Evolutionary conservation across 2,329 filamentous ascomycete genomes (phyloP).

Genomic region (Fusarium begoniae): DNA sequence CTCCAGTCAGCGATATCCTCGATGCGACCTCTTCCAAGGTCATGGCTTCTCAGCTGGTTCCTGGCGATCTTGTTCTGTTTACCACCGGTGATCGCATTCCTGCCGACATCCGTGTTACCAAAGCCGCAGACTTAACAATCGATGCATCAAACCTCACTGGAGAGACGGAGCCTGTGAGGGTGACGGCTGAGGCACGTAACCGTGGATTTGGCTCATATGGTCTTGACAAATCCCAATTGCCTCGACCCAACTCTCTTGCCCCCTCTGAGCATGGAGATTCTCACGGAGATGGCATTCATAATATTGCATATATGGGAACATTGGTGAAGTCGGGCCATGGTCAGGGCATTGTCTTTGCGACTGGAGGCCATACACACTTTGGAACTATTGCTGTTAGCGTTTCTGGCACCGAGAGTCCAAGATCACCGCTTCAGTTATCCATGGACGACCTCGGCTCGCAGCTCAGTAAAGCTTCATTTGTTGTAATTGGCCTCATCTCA

Average conservation of each 20-base stretch:
- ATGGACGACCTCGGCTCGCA: conserved; percentile 99
- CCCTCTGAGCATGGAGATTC: conserved; percentile 67
- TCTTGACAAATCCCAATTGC: conserved; percentile 43
- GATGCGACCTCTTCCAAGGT: conserved; percentile 84
- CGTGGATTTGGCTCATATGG: conserved; percentile 43
- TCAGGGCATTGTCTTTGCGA: conserved; percentile 96
- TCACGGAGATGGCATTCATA: conserved; percentile 75
- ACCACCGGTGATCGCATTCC: conserved; percentile 96
- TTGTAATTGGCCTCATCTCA: conserved; percentile 92
- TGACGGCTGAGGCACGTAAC: conserved; percentile 70
- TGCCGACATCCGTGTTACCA: conserved; percentile 93
- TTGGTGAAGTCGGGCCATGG: conserved; percentile 94
- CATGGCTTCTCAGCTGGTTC: conserved; percentile 86
- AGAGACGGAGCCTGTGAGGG: conserved; percentile 91
- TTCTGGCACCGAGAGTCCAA: conserved; percentile 92
- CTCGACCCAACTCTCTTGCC: conserved; percentile 53
- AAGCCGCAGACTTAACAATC: conserved; percentile 88
- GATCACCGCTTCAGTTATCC: conserved; percentile 91
- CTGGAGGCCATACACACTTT: conserved; percentile 92
- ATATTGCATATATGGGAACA: conserved; percentile 98
- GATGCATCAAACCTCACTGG: conserved; percentile 97
- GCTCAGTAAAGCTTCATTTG: conserved; percentile 95
- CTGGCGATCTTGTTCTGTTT: conserved; percentile 92
- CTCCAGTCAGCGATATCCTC: conserved; percentile 69
- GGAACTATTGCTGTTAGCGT: conserved; percentile 95